Evolutionary conservation across 1,139 yeast species (phyloP).

Genomic region (Nakaseomyces kungkrabaensis): DNA sequence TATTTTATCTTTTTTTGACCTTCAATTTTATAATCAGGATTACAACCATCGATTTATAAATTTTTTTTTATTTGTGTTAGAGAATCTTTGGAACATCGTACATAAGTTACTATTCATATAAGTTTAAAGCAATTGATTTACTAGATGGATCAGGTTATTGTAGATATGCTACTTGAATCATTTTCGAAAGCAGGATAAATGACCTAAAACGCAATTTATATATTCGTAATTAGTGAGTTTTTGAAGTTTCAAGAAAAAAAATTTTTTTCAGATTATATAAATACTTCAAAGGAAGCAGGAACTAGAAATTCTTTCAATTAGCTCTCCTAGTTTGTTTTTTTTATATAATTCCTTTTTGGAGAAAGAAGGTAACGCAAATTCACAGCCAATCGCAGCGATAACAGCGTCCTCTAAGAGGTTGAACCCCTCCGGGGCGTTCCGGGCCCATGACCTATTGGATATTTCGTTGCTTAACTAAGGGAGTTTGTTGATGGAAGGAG

Average conservation of each 20-base stretch:
- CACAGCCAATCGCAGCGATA: constrained; percentile 56
- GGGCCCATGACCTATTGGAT: constrained; percentile 70
- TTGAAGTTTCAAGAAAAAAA: neutral
- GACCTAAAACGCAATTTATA: neutral
- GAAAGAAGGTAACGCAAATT: constrained; percentile 44
- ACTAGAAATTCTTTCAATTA: too few relatives aligned
- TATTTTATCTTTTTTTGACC: too few relatives aligned
- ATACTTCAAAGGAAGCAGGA: neutral
- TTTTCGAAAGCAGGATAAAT: neutral
- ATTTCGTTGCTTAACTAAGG: constrained; percentile 34
- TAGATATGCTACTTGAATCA: too few relatives aligned
- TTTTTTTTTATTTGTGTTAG: too few relatives aligned
- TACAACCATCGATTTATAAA: too few relatives aligned
- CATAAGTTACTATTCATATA: too few relatives aligned
- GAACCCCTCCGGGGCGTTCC: constrained; percentile 57
- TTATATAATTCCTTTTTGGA: neutral
- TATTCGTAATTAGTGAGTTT: neutral
- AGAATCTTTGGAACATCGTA: too few relatives aligned
- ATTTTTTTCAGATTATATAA: neutral
- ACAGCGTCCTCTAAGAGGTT: constrained; percentile 68
- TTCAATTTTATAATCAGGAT: too few relatives aligned
- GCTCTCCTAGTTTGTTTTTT: too few relatives aligned
- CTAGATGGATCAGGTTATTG: too few relatives aligned
- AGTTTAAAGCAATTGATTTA: too few relatives aligned
- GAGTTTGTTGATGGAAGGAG: neutral